Evolutionary conservation across 2,329 filamentous ascomycete species (phyloP).

Genomic region (Basipetospora chlamydospora): DNA sequence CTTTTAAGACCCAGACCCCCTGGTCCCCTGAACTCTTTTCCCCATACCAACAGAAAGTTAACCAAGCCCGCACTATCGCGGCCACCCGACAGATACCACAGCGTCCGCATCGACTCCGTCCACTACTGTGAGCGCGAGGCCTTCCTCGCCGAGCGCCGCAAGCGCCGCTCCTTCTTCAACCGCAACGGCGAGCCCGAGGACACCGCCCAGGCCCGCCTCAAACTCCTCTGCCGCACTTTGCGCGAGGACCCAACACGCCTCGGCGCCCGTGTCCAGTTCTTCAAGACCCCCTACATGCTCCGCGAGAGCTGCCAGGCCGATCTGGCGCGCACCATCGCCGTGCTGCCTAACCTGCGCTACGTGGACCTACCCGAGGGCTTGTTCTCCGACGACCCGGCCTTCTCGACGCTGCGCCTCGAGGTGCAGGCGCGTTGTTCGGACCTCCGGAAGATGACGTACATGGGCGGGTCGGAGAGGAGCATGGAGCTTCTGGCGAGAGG

Average conservation of each 20-base stretch:
- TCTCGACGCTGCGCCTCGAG: constrained; percentile 64
- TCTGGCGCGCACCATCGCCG: constrained; percentile 71
- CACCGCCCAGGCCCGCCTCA: constrained; percentile 59
- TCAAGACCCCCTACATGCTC: constrained; percentile 92
- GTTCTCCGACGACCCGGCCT: constrained; percentile 65
- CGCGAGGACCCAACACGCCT: constrained; percentile 58
- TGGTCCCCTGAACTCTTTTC: too few relatives aligned
- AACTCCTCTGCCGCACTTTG: constrained; percentile 67
- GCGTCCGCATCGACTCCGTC: constrained; percentile 83
- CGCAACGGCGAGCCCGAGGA: constrained; percentile 71
- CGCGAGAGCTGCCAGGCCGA: constrained; percentile 75
- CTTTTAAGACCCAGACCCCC: too few relatives aligned
- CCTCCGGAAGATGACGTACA: constrained; percentile 80
- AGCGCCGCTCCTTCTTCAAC: constrained; percentile 57
- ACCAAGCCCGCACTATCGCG: neutral
- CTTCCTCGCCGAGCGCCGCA: constrained; percentile 63
- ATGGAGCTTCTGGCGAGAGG: constrained; percentile 55
- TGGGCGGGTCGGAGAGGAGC: constrained; percentile 60
- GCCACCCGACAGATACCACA: constrained; percentile 52
- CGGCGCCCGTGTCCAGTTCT: constrained; percentile 55
- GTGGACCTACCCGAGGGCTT: constrained; percentile 84
- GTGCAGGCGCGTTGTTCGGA: constrained; percentile 71
- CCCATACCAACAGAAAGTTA: neutral
- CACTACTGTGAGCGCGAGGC: constrained; percentile 89
- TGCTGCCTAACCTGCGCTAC: constrained; percentile 72